Evolutionary conservation across 148 eudicot species (phyloP), one percentile per base, ranked within the genome.

Genomic region (Polygonum aviculare): DNA sequence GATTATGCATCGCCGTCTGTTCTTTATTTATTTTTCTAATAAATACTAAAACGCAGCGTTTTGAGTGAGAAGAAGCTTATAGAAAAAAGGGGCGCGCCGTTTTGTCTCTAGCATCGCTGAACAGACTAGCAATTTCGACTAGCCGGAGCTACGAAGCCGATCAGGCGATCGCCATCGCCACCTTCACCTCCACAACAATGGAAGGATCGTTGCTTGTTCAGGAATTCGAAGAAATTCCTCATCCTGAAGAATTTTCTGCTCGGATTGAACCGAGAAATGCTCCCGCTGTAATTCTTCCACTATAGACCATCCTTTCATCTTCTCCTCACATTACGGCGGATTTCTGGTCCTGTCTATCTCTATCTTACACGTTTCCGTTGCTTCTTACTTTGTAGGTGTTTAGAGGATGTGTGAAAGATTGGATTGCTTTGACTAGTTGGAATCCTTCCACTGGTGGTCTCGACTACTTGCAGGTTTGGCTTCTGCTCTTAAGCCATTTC

Each of bases 371-470:
- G 4, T 72, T 55, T 36, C 7, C 45, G 0, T 36, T 18, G 1
- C 7, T 55, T 60, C 52, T 40, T 39, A 12, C 59, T 74, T 65
- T 55, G 5, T n/a, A 84, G 98, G 90, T 91, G 0, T 87, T 94
- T 63, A 83, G 35, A 73, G 95, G 93, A 72, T 91, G 95, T 75
- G 78, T 87, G 38, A 88, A 87, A 80, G 82, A 88, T 40, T 90
- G 93, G 97, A 88, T 78, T 40, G 97, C 98, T 76, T 89, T 84
- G 72, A 70, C 83, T 39, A 21, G 72, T 5, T 92, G 97, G 97
- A 90, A 89, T 75, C 90, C 91, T 48, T 74, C 77, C 8, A 81
- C 77, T 82, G 96, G 96, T 8, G 98, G 98, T 35, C 92, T 94
- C 36, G 88, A 87, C 52, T 89, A 94, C 67, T 79, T 92, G 87